Evolutionary conservation across 164 flowering plant genomes (phyloP), one percentile per base, ranked within the genome.

Genomic region (Berberis thunbergii): DNA sequence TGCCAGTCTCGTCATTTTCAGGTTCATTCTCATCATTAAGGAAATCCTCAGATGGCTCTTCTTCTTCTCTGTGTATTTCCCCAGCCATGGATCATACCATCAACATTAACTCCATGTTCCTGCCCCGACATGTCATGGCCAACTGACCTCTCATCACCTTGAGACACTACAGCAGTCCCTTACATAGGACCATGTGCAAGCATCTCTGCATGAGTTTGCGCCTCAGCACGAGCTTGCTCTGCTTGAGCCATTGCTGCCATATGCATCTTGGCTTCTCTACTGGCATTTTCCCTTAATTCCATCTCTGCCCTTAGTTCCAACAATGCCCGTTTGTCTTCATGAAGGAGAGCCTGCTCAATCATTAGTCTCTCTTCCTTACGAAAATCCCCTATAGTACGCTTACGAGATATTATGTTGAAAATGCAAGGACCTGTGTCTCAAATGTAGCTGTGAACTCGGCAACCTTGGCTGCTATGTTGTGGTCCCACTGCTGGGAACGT

Each of bases 401-500:
- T 94, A n/a, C 91, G 86, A 54, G 92, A 74, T 43, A 94, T 88
- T 61, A 94, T 83, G 67, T 94, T 91, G 81, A 85, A 94, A 26
- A 26, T 39, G 98, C 98, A 43, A 83, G 83, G 40, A 81, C 96
- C 66, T 94, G 98, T 69, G 90, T 94, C 88, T 90, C 98, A 72
- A 94, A 94, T 1, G 97, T 88, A 41, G 82, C 77, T 7, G 88
- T 80, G 71, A 90, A 94, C 70, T 94, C 98, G 38, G 88, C 81
- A 57, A 88, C 84, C 75, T 94, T 94, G 61, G 84, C 85, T 46
- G 92, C 83, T 64, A 94, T 94, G 61, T 84, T 94, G 73, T 90
- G 80, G 75, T 91, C 98, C 98, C 98, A 94, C 69, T 90, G 98
- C 80, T 94, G 98, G 2, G 89, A 82, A 38, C 98, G 91, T 10